Evolutionary conservation across 495 filamentous ascomycete species (phyloP), one percentile per base, ranked within the genome.

Genomic region (Podospora appendiculata): DNA sequence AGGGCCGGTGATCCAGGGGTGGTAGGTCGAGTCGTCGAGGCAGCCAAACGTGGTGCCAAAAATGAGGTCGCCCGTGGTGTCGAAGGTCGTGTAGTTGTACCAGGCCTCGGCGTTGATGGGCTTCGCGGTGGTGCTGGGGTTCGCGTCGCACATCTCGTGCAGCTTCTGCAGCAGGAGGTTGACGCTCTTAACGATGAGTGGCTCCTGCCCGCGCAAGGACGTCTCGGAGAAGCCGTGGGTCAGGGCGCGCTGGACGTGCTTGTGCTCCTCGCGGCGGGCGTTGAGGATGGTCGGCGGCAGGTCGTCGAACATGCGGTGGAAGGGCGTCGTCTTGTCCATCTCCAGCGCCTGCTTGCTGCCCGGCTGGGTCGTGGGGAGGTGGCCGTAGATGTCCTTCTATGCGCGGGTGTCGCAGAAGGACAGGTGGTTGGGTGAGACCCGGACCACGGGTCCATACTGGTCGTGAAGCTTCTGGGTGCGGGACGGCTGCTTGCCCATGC

Each of bases 321-420:
- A 70, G 40, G 46, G 53, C 52, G 68, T 61, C 41, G 71, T 59
- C 51, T 74, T 76, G 14, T 58, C 39, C 47, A 73, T 62, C 18
- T 69, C 62, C 6, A 51, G 50, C 19, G 40, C 36, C 13, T 10
- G 2, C 10, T 10, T 11, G 36, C 3, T 8, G 36, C 36, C 35
- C 17, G 8, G 47, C 17, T 44, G 45, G 19, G 32, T 33, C 16
- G 63, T 58, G 48, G 61, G 57, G n/a, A 55, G 63, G 55, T 65
- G 60, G 7, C 75, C 77, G 51, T 83, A 80, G 39, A 87, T 83
- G 55, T 84, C 81, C 34, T 73, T 72, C 71, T 77, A 83, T 8
- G 82, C 79, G 4, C 58, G 53, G 0, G 70, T 60, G 1, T 73
- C 70, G 52, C 67, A 76, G 66, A 81, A 86, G 6, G 72, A 75